Conservation (phyloP, 1,284 basidiomycete species). For the Ceratobasidium sp. region DNA sequence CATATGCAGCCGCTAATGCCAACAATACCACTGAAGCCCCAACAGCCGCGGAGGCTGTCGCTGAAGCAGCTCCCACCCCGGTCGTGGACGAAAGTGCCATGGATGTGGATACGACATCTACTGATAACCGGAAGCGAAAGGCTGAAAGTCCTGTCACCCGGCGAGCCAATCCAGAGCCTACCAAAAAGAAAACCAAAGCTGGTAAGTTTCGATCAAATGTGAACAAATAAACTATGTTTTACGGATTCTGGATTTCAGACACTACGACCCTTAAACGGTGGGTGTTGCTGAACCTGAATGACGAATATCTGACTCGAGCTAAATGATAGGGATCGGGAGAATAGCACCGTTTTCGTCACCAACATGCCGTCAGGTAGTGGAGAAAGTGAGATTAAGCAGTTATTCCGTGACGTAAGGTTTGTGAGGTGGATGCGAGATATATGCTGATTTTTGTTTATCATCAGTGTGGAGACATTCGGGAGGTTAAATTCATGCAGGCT, state of each 20-base stretch:
- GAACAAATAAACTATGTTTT: not conserved
- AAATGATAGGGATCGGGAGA: conserved; percentile 85
- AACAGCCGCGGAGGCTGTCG: conserved; percentile 44
- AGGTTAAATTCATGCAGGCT: conserved; percentile 70
- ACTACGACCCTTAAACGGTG: conserved; percentile 67
- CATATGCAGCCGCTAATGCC: conserved; percentile 48
- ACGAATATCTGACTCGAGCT: not conserved
- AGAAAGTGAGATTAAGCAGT: conserved; percentile 68
- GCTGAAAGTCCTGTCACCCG: conserved; percentile 57
- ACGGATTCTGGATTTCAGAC: conserved; percentile 36
- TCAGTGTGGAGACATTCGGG: conserved; percentile 86
- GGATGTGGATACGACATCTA: conserved; percentile 58
- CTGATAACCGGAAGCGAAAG: conserved; percentile 64
- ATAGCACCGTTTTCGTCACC: conserved; percentile 88
- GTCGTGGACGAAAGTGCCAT: conserved; percentile 51
- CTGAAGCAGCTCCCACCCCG: conserved; percentile 13
- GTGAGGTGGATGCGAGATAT: too few relatives aligned
- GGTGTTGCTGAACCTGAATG: conserved; percentile 40
- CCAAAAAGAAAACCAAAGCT: conserved; percentile 64
- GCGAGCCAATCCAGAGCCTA: conserved; percentile 48
- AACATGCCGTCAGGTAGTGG: conserved; percentile 66
- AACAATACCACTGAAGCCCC: conserved; percentile 44
- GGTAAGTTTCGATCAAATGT: conserved; percentile 59
- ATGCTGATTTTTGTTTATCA: not conserved
- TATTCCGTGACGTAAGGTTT: conserved; percentile 93